A percentile compares a stretch with the other conserved stretches of the same genome.
Conservation (phyloP, 768 basidiomycete species). For the Lenzites betulinus region DNA sequence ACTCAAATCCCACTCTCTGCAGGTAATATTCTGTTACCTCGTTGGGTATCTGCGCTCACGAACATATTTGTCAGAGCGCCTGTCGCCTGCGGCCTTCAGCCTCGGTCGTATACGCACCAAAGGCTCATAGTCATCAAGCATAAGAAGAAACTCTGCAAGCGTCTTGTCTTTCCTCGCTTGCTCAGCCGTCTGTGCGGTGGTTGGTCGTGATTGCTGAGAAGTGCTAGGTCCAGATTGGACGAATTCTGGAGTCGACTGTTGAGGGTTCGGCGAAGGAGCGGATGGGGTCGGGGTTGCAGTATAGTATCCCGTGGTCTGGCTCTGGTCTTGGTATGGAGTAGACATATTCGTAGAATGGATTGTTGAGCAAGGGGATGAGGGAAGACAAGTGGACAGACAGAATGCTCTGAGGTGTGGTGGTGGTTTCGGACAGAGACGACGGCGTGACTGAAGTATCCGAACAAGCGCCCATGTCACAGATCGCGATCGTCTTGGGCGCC, state of each 20-base stretch:
- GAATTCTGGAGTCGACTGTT: constrained; percentile 22
- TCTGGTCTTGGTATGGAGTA: constrained; percentile 19
- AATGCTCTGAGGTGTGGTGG: neutral
- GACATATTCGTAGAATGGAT: constrained; percentile 5
- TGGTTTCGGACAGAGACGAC: constrained; percentile 1
- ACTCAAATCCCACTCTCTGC: constrained; percentile 94
- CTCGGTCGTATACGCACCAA: constrained; percentile 54
- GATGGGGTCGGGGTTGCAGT: constrained; percentile 20
- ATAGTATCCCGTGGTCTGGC: constrained; percentile 16
- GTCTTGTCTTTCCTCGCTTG: constrained; percentile 88
- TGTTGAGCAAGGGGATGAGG: neutral
- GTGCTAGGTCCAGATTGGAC: constrained; percentile 24
- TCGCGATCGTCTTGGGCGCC: constrained; percentile 12
- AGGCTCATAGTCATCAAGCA: constrained; percentile 97
- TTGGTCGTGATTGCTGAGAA: constrained; percentile 34
- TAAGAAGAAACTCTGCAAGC: constrained; percentile 89
- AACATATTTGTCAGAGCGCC: neutral
- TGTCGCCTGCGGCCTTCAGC: neutral
- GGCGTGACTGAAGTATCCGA: neutral
- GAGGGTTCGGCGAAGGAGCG: constrained; percentile 18
- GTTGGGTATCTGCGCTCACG: constrained; percentile 76
- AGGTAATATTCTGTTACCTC: constrained; percentile 98
- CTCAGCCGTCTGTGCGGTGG: constrained; percentile 71
- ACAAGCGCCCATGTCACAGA: constrained; percentile 7
- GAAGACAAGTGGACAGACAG: neutral